These are phyloP conservation scores for Fraxinus americana DNA, from an alignment of 257 asterid genomes.

Conservation along the genomic window DNA sequence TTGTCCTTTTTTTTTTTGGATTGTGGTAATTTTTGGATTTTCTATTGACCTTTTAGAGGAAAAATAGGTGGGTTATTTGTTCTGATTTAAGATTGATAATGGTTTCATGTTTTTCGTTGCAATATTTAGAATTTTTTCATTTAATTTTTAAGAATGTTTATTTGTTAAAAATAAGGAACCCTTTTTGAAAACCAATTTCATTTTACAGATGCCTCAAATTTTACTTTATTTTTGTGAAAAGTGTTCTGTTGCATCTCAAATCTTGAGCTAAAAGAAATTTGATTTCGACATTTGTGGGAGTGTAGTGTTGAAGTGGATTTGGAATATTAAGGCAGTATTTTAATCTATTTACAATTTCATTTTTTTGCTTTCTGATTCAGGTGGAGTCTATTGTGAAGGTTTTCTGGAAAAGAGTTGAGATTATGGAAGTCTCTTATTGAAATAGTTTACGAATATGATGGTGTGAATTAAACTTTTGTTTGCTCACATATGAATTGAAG, in stretches of 20 bases:
- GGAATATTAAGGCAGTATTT: background rate
- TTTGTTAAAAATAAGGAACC: background rate
- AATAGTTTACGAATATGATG: background rate
- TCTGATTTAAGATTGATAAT: background rate
- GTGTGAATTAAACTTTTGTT: background rate
- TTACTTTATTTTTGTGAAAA: background rate
- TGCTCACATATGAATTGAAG: background rate
- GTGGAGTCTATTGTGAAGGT: slow-evolving; percentile 13
- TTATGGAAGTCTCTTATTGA: background rate
- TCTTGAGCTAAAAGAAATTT: slow-evolving; percentile 3
- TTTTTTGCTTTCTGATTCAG: slow-evolving; percentile 6
- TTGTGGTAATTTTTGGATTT: background rate
- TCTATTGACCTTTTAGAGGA: background rate
- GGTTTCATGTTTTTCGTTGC: background rate
- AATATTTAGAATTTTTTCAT: background rate
- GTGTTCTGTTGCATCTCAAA: background rate
- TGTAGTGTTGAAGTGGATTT: background rate
- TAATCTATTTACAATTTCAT: background rate
- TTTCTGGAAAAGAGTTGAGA: background rate
- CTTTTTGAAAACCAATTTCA: background rate
- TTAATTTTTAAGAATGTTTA: background rate
- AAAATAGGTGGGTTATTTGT: background rate
- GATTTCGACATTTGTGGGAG: background rate
- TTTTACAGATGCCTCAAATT: background rate
- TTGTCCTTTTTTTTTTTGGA: background rate